Evolutionary conservation across 352 stramenopile species (phyloP), one percentile per base, ranked within the genome.

Genomic region (Phytophthora citrophthora): DNA sequence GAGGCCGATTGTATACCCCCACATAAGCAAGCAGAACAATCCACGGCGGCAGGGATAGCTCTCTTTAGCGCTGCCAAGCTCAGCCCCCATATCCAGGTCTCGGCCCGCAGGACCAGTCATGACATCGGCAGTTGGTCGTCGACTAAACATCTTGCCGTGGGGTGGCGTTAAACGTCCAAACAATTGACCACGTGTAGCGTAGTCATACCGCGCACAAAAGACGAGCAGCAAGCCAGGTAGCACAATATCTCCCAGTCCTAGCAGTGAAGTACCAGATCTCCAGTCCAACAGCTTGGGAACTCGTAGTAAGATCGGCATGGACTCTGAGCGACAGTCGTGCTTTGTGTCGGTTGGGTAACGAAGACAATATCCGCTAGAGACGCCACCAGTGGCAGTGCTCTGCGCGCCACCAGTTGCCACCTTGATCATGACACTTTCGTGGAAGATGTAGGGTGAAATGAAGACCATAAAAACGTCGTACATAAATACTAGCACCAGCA

Each of bases 401-500:
- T 91, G 81, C 11, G 68, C 78, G 10, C 92, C 94, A 61, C 81
- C 90, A 12, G 91, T 98, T 9, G 94, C 96, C 11, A 97, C 94
- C 70, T 96, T 97, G 64, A 98, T 96, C 94, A 99, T 98, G 61
- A 99, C 88, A 54, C 76, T 95, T 57, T 94, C 73, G n/a, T 84
- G 57, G 60, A 97, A 97, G 31, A 98, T 88, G 51, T 90, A 88
- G 5, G 93, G 94, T 38, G 91, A 97, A 31, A 98, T 70, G 75
- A 99, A 98, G 16, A 98, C 93, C 84, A 98, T 98, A 70, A 98
- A 98, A 39, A 98, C 90, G 72, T 99, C 94, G 73, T 99, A 99
- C 62, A 96, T 84, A 76, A 98, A 99, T 16, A 96, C 93, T 26
- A 97, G 80, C 46, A 94, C 86, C 58, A 99, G 83, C 34, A 99